Percentiles rank a stretch among this genome's conserved stretches.
phyloP scores from a whole-genome alignment of 2,329 filamentous ascomycete genomes.

The Truncatella angustata region DNA sequence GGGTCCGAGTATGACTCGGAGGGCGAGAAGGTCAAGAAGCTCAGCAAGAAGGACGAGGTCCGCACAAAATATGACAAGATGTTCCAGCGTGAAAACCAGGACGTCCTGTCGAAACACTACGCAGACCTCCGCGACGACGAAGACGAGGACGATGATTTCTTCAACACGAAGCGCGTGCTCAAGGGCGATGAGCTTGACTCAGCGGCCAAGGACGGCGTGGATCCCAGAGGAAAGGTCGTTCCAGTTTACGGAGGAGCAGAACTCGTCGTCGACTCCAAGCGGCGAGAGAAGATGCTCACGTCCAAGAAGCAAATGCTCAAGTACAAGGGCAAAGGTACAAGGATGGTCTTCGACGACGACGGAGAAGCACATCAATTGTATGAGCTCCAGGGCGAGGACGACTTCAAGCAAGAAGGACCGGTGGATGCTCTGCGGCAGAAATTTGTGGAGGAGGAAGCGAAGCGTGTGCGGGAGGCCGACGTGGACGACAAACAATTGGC shows the following conservation, averaged over 20 bases:
- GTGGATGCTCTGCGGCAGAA: constrained; percentile 72
- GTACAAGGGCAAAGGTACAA: constrained; percentile 81
- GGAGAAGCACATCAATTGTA: constrained; percentile 83
- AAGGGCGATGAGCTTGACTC: constrained; percentile 63
- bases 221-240: constrained; percentile 55
- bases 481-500: constrained; percentile 77
- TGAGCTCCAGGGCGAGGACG: constrained; percentile 81
- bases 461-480: constrained; percentile 72
- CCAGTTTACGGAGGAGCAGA: constrained; percentile 66
- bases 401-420: constrained; percentile 72
- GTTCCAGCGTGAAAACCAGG: constrained; percentile 96
- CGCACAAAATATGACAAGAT: constrained; percentile 96
- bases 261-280: constrained; percentile 88
- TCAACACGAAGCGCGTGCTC: constrained; percentile 86
- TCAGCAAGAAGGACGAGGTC: constrained; percentile 68
- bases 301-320: constrained; percentile 94
- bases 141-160: constrained; percentile 71
- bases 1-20: constrained; percentile 58
- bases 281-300: constrained; percentile 89
- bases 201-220: constrained; percentile 42
- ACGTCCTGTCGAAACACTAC: constrained; percentile 93
- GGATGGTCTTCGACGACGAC: constrained; percentile 89
- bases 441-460: constrained; percentile 76
- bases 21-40: constrained; percentile 48
- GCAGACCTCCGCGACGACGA: constrained; percentile 74